Conservation (phyloP, 805 yeast genomes). For the Monosporozyma servazzii region DNA sequence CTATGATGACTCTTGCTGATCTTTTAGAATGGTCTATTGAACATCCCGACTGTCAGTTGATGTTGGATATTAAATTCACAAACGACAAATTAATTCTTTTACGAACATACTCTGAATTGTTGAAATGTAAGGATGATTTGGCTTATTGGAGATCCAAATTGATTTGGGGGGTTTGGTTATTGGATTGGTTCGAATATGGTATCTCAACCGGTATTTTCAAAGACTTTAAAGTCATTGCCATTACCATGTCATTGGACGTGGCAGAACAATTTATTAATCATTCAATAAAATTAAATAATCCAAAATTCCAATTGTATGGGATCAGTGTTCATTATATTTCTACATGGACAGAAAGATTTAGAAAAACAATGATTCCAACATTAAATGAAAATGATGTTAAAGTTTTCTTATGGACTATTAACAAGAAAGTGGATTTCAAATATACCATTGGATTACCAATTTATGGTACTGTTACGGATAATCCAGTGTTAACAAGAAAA, state of each 20-base stretch:
- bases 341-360: constrained; percentile 37
- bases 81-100: constrained; percentile 37
- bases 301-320: constrained; percentile 45
- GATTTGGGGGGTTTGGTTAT: constrained; percentile 46
- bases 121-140: constrained; percentile 32
- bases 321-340: constrained; percentile 41
- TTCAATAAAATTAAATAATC: constrained; percentile 29
- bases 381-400: constrained; percentile 29
- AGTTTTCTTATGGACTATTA: constrained; percentile 47
- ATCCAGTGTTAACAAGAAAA: constrained; percentile 18
- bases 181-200: constrained; percentile 38
- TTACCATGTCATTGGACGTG: constrained; percentile 28
- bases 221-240: constrained; percentile 31
- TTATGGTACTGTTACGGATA: constrained; percentile 27
- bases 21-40: constrained; percentile 33
- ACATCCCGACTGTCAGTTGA: constrained; percentile 31
- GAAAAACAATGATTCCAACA: constrained; percentile 20
- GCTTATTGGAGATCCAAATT: constrained; percentile 37
- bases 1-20: constrained; percentile 36
- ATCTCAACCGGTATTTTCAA: constrained; percentile 32
- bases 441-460: constrained; percentile 24
- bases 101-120: constrained; percentile 32
- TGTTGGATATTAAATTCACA: constrained; percentile 45
- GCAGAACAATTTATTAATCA: constrained; percentile 31
- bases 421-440: constrained; percentile 28